A percentile compares a stretch with the other conserved stretches of the same genome.
phyloP scores from a whole-genome alignment of 306 rosid genomes.

The Quillaja saponaria region DNA sequence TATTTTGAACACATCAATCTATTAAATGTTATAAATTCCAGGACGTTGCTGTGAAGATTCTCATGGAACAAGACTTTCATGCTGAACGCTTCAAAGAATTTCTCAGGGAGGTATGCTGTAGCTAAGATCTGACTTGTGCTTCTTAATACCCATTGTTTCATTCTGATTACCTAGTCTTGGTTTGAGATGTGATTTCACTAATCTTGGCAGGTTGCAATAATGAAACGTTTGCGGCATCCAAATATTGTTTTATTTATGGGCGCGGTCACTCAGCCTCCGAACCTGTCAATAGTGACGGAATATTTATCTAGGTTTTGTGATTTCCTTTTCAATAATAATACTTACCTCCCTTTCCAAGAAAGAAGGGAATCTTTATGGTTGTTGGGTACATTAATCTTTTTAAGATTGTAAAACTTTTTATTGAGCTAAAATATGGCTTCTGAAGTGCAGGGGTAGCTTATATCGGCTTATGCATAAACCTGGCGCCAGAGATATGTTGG shows the following conservation, averaged over 20 bases:
- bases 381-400: slow-evolving; percentile 11
- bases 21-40: slow-evolving; percentile 37
- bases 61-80: slow-evolving; percentile 95
- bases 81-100: slow-evolving; percentile 88
- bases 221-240: slow-evolving; percentile 94
- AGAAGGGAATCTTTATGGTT: slow-evolving; percentile 2
- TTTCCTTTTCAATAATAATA: slow-evolving; percentile 23
- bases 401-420: slow-evolving; percentile 28
- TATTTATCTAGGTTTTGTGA: slow-evolving; percentile 81
- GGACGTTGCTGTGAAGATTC: slow-evolving; percentile 99
- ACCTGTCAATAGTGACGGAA: slow-evolving; percentile 96
- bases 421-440: slow-evolving; percentile 25
- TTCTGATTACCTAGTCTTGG: slow-evolving; percentile 21
- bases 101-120: slow-evolving; percentile 75
- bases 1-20: background rate
- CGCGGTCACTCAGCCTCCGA: slow-evolving; percentile 94
- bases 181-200: slow-evolving; percentile 32
- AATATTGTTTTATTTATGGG: slow-evolving; percentile 98
- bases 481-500: slow-evolving; percentile 76
- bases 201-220: slow-evolving; percentile 78
- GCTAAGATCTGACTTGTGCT: slow-evolving; percentile 20
- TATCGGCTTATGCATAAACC: slow-evolving; percentile 87
- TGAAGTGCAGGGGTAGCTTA: slow-evolving; percentile 92
- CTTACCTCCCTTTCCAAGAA: slow-evolving; percentile 3
- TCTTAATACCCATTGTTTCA: slow-evolving; percentile 2